Conservation (phyloP, 1,284 basidiomycete genomes). For the Violaceomyces palustris region DNA sequence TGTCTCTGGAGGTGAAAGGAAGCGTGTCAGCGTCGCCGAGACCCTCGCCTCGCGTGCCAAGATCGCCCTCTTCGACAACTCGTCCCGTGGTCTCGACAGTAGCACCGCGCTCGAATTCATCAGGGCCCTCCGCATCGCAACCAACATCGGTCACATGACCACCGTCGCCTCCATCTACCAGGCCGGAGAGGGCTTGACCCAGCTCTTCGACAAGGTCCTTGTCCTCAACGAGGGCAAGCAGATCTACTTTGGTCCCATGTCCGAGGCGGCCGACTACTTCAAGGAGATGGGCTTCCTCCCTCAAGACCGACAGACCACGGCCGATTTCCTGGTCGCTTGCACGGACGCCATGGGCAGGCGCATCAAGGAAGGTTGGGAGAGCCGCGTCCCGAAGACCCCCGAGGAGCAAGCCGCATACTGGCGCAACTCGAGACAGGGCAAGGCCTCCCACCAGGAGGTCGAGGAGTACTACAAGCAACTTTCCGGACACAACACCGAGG, state of each 20-base stretch:
- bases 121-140: conserved; percentile 35
- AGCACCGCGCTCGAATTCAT: conserved; percentile 45
- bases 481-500: conserved; percentile 4
- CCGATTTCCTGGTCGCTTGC: conserved; percentile 52
- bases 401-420: conserved; percentile 36
- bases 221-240: conserved; percentile 49
- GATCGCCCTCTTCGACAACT: conserved; percentile 40
- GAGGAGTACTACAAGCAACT: conserved; percentile 26
- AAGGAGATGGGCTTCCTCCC: conserved; percentile 49
- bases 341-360: conserved; percentile 55
- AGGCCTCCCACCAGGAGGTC: conserved; percentile 21
- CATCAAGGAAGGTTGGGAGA: conserved; percentile 47
- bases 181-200: conserved; percentile 38
- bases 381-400: conserved; percentile 33
- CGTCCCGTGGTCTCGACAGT: conserved; percentile 42
- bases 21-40: conserved; percentile 43
- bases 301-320: conserved; percentile 54
- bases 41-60: conserved; percentile 52
- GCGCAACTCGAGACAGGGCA: conserved; percentile 21
- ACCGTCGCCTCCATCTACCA: conserved; percentile 43
- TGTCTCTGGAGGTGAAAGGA: conserved; percentile 56
- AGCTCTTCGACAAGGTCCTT: conserved; percentile 45
- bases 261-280: conserved; percentile 38
- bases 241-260: conserved; percentile 41
- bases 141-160: conserved; percentile 24